Base-by-base conservation (phyloP, 345 rosid genomes). In the Rhodamnia argentea region DNA sequence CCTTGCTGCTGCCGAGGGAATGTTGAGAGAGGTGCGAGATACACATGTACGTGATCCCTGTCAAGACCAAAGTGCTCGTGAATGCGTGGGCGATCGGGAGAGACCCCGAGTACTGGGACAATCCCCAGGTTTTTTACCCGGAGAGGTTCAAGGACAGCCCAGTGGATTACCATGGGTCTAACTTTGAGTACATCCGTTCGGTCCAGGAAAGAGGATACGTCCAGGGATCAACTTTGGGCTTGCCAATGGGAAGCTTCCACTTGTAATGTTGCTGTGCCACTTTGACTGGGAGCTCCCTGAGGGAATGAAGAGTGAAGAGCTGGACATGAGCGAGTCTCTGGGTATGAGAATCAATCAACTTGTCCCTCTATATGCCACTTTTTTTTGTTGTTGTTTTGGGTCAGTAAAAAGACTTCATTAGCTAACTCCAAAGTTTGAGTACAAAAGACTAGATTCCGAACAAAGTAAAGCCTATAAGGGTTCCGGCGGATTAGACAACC, bases 141-240 rank as follows among this genome's bases (percentile, higher is more conserved):
- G 86, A 64, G 26, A 85, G 86, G 82, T 85, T 85, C 26, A 24
- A 15, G 56, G 24, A 74, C 60, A 64, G 56, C 26, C 57, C 70
- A 14, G 26, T 64, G 1, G 32, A 64, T 50, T 70, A 14, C 86
- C 64, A 23, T 13, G 86, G 86, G 40, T 10, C 55, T 29, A 52
- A 51, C 29, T 85, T 44, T 52, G 82, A 85, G 86, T 44, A 70
- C 32, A 4, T 44, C 92, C 91, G 1, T 89, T 91, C 56, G 91
- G 92, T 5, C 84, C 89, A 0, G 90, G 90, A 18, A 86, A 90
- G 42, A 86, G 92, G 86, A 85, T 84, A 1, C 89, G 91, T 32
- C 91, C 91, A 1, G 91, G 91, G 37, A 87, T 91, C 15, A 14
- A 59, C 26, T 89, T 62, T 62, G 88, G 57, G 2, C 14, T 84